Conservation (phyloP, 169 alveolate species). For the Cryptosporidium meleagridis region DNA sequence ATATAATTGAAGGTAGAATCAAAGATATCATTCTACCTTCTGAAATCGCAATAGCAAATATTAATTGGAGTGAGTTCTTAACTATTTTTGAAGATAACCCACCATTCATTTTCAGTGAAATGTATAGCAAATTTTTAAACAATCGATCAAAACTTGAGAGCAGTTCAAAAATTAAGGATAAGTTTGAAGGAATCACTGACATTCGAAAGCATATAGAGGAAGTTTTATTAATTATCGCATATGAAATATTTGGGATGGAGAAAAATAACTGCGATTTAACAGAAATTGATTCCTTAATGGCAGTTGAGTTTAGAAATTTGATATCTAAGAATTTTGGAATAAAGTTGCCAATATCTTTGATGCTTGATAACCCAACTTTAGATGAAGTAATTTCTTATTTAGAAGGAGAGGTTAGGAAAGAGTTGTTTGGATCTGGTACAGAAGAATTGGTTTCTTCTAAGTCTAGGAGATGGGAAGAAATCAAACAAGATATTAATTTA, state of each 20-base stretch:
- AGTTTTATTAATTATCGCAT: background rate
- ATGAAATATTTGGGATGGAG: conserved; percentile 58
- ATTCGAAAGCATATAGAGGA: conserved; percentile 26
- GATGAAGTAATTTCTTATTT: conserved; percentile 47
- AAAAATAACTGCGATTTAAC: conserved; percentile 9
- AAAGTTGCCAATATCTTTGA: conserved; percentile 77
- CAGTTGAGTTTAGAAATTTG: conserved; percentile 79
- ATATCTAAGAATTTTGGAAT: conserved; percentile 69
- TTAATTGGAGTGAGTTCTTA: conserved; percentile 42
- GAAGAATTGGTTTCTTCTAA: conserved; percentile 21
- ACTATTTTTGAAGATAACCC: conserved; percentile 19
- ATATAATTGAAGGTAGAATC: conserved; percentile 10
- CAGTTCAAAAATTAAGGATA: conserved; percentile 1
- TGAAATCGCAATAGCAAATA: conserved; percentile 30
- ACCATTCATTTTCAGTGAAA: conserved; percentile 33
- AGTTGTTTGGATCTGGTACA: conserved; percentile 23
- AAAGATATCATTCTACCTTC: background rate
- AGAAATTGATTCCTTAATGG: conserved; percentile 79
- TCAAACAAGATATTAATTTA: conserved; percentile 13
- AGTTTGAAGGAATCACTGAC: conserved; percentile 20
- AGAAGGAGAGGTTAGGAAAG: conserved; percentile 10
- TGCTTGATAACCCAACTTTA: conserved; percentile 77
- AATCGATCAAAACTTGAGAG: background rate
- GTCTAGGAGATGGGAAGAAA: conserved; percentile 67
- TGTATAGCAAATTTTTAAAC: background rate